Evolutionary conservation across 108 stramenopile species (phyloP).

Genomic region (Pseudonitzschia pungens): DNA sequence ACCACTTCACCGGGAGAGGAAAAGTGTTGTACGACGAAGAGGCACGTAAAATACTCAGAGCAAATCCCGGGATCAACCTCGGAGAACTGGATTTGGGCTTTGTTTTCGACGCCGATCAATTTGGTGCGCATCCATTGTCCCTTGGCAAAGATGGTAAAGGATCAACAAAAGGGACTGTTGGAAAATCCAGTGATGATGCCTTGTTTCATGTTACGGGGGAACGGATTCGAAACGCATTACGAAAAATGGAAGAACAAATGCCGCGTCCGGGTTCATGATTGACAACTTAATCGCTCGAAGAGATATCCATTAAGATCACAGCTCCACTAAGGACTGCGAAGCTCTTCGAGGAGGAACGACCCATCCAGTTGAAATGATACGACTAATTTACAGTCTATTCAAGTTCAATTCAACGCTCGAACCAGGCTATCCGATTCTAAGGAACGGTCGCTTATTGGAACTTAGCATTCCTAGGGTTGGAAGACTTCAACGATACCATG

Average conservation of each 20-base stretch:
- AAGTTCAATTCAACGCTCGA: too few relatives aligned
- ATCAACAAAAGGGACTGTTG: background rate
- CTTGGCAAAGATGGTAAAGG: background rate
- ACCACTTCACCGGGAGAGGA: background rate
- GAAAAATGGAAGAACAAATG: background rate
- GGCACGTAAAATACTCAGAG: background rate
- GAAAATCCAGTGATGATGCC: background rate
- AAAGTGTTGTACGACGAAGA: background rate
- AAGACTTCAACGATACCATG: too few relatives aligned
- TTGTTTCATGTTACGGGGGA: background rate
- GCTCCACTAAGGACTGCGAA: too few relatives aligned
- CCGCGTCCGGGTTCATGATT: background rate
- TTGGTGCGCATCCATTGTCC: background rate
- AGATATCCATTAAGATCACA: too few relatives aligned
- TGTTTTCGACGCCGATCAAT: background rate
- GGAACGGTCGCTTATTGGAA: too few relatives aligned
- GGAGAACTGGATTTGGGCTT: background rate
- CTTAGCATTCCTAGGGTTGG: too few relatives aligned
- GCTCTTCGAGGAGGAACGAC: too few relatives aligned
- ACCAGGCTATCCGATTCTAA: too few relatives aligned
- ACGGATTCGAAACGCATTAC: conserved; percentile 1
- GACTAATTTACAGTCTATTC: too few relatives aligned
- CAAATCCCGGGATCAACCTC: background rate
- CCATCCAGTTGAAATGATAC: too few relatives aligned
- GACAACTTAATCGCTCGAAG: too few relatives aligned